A percentile compares a stretch with the other conserved stretches of the same genome.
These are phyloP conservation scores for Canavalia gladiata DNA, from an alignment of 306 rosid species.

Conservation along the genomic window DNA sequence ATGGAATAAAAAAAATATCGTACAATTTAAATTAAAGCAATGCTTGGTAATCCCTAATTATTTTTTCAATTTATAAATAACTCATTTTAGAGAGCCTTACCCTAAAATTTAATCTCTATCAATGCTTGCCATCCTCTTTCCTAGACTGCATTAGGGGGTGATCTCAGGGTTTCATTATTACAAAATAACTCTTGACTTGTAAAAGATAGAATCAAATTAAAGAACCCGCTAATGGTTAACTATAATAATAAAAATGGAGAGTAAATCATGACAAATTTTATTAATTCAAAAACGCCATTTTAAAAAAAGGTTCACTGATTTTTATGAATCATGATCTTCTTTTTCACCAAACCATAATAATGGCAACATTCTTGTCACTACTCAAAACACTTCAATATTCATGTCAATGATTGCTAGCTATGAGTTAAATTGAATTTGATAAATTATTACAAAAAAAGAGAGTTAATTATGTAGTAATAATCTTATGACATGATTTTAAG, in stretches of 20 bases:
- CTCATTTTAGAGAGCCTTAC: no score
- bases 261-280: neutral
- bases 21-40: no score
- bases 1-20: no score
- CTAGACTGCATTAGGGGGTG: no score
- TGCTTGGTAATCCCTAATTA: no score
- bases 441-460: neutral
- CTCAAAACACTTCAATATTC: neutral
- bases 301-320: neutral
- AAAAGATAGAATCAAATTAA: no score
- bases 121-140: no score
- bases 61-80: no score
- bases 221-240: neutral
- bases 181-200: no score
- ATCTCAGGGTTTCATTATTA: no score
- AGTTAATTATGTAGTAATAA: neutral
- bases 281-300: neutral
- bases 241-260: neutral
- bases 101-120: no score
- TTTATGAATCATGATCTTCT: neutral
- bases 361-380: constrained; percentile 13
- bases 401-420: constrained; percentile 13
- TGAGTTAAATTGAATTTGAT: neutral
- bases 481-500: constrained; percentile 2
- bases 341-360: neutral